Evolutionary conservation across 495 filamentous ascomycete species (phyloP), one percentile per base, ranked within the genome.

Genomic region (Penicillium subrubescens): DNA sequence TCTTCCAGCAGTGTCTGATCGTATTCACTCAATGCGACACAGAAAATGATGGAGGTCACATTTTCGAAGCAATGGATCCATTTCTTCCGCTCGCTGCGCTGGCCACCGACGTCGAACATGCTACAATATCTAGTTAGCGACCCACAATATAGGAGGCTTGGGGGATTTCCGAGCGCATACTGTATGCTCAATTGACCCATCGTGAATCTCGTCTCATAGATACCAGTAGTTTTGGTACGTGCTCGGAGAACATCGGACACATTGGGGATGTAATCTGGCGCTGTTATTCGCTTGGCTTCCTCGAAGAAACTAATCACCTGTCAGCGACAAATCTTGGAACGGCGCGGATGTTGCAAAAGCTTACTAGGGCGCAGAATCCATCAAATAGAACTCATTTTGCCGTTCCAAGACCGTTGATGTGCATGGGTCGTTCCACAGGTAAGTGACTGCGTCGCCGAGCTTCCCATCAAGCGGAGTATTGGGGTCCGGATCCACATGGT

Each of bases 61-160:
- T 97, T 97, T 75, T 99, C 95, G 75, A 99, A 99, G 82, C 95
- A 99, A 79, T 99, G 95, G 71, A 99, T 99, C 95, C 95, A 99
- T 79, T 99, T 99, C 80, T 99, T 99, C 59, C 95, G 87, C 75
- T 99, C 95, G 75, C 93, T 97, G 68, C 95, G 83, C 80, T 99
- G 95, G 35, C 95, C 95, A 62, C 95, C 95, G 23, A 99, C 95
- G 75, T 99, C 95, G 74, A 99, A 99, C 95, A 99, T 99, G 83
- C 93, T 97, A 66, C 51, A 63, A 56, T 69, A 54, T 48, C 57
- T 31, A 15, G 56, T 76, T 54, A 73, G 66, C 19, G 8, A 59
- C 44, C 15, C n/a, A 58, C 12, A 54, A 19, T 7, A 23, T n/a
- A 34, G 29, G 51, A 14, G 17, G 25, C n/a, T 39, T 12, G 11